A percentile compares a stretch with the other conserved stretches of the same genome.
phyloP scores from a whole-genome alignment of 208 protist species.

The Tetramitus jugosus region DNA sequence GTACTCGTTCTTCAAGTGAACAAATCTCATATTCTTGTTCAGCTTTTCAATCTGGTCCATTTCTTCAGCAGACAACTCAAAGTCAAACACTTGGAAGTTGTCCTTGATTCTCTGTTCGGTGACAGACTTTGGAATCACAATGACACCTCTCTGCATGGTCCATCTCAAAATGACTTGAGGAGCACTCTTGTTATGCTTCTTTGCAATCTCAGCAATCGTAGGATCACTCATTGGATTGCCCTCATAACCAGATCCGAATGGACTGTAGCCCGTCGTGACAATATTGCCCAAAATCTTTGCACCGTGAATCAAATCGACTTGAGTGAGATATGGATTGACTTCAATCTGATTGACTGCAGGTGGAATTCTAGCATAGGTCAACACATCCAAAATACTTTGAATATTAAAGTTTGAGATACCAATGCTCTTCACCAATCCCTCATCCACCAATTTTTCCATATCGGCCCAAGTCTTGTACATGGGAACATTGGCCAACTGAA shows the following conservation, averaged over 20 bases:
- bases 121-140: background rate
- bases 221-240: background rate
- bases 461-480: conserved; percentile 32
- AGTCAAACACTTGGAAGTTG: background rate
- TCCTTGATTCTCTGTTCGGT: background rate
- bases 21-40: background rate
- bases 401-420: conserved; percentile 37
- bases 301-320: conserved; percentile 29
- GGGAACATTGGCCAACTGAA: conserved; percentile 3
- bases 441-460: conserved; percentile 39
- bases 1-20: no score
- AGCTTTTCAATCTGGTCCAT: background rate
- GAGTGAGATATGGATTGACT: conserved; percentile 29
- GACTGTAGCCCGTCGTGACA: conserved; percentile 29
- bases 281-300: conserved; percentile 30
- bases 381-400: conserved; percentile 25
- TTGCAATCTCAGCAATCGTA: background rate
- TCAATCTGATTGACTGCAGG: conserved; percentile 37
- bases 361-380: conserved; percentile 26
- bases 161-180: background rate
- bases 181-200: background rate
- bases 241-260: conserved; percentile 2
- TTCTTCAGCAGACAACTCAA: background rate
- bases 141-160: background rate
- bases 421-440: conserved; percentile 32